These are phyloP conservation scores for Globisporangium apiculatum DNA, from an alignment of 352 stramenopile genomes.

Conservation along the genomic window DNA sequence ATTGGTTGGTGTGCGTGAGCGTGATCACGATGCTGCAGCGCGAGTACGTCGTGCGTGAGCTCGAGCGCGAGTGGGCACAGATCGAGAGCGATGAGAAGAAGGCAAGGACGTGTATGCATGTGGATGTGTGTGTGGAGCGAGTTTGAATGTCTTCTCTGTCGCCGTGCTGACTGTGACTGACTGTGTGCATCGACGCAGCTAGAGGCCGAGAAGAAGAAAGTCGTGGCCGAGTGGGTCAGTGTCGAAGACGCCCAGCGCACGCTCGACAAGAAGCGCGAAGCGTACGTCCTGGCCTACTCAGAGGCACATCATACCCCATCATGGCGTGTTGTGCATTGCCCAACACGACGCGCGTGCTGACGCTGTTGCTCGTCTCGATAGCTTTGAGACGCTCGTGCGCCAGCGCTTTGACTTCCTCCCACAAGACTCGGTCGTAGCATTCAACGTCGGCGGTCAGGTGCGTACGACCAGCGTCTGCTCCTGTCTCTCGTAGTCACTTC, in stretches of 20 bases:
- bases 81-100: slow-evolving; percentile 59
- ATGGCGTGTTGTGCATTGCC: too few relatives aligned
- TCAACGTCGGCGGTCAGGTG: slow-evolving; percentile 67
- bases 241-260: slow-evolving; percentile 62
- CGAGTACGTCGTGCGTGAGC: slow-evolving; percentile 40
- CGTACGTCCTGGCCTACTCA: slow-evolving; percentile 18
- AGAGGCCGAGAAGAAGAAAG: slow-evolving; percentile 66
- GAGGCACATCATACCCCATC: not conserved
- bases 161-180: not conserved
- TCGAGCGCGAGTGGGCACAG: slow-evolving; percentile 55
- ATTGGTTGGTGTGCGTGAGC: not conserved
- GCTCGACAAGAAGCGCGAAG: slow-evolving; percentile 51
- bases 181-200: slow-evolving; percentile 21
- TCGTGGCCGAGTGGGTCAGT: slow-evolving; percentile 59
- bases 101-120: slow-evolving; percentile 12
- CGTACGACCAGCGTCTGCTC: too few relatives aligned
- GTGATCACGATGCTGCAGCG: slow-evolving; percentile 30
- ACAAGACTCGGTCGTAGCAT: slow-evolving; percentile 40
- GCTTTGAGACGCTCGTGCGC: slow-evolving; percentile 50
- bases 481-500: too few relatives aligned
- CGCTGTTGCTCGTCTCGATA: slow-evolving; percentile 8
- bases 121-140: too few relatives aligned
- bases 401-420: slow-evolving; percentile 55
- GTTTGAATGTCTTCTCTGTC: too few relatives aligned
- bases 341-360: too few relatives aligned